Evolutionary conservation across 2,329 filamentous ascomycete species (phyloP).

Genomic region (Exserohilum turcica): DNA sequence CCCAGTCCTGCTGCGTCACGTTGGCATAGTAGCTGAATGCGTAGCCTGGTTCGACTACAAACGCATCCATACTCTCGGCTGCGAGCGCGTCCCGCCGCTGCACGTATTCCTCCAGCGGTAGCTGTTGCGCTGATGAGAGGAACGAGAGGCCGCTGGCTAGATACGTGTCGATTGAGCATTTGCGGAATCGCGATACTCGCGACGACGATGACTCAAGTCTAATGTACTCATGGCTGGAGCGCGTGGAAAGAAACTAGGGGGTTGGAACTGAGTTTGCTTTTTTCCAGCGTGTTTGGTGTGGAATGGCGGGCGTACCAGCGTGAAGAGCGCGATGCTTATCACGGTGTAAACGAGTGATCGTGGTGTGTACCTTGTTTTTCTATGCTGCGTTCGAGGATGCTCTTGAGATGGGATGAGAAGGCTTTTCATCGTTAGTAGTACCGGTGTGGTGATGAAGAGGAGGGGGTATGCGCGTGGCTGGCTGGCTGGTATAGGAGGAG

Average conservation of each 20-base stretch:
- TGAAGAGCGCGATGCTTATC: background rate
- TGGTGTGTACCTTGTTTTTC: background rate
- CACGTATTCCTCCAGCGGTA: conserved; percentile 59
- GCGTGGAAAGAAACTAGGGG: background rate
- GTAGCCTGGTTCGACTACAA: conserved; percentile 67
- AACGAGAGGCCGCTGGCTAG: conserved; percentile 58
- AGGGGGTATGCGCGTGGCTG: background rate
- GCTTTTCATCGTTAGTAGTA: background rate
- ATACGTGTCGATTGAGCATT: conserved; percentile 60
- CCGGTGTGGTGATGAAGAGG: background rate
- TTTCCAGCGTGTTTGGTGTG: background rate
- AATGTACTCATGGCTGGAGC: background rate
- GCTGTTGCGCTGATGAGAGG: conserved; percentile 58
- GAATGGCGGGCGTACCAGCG: background rate
- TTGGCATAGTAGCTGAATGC: conserved; percentile 70
- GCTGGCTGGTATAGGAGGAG: no score
- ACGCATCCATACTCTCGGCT: conserved; percentile 60
- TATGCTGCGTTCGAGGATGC: background rate
- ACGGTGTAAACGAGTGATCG: background rate
- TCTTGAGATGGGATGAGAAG: background rate
- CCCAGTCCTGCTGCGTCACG: conserved; percentile 65
- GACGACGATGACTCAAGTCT: background rate
- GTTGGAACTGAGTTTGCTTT: background rate
- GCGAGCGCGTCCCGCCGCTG: conserved; percentile 62
- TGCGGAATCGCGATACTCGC: conserved; percentile 41